phyloP scores from a whole-genome alignment of 306 rosid species.

The Corylus avellana region DNA sequence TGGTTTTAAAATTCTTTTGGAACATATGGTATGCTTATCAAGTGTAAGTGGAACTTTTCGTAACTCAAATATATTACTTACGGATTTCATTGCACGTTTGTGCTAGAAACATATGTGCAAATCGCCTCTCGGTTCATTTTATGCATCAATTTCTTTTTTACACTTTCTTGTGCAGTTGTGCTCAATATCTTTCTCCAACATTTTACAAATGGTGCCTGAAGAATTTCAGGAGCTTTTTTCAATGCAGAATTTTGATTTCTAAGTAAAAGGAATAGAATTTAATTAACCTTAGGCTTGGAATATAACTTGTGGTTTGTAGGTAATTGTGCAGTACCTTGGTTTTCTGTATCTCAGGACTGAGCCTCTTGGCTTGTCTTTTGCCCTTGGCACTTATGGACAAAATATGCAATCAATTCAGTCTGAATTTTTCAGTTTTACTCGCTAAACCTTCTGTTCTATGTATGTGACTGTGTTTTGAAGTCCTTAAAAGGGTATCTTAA shows the following conservation, averaged over 20 bases:
- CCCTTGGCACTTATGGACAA: neutral
- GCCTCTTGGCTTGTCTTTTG: neutral
- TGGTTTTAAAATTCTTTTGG: neutral
- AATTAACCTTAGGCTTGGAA: neutral
- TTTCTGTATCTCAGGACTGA: neutral
- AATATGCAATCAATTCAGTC: neutral
- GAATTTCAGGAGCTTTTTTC: neutral
- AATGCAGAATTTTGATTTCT: neutral
- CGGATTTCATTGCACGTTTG: neutral
- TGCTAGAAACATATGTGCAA: neutral
- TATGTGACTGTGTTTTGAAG: neutral
- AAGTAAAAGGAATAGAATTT: too few species aligned
- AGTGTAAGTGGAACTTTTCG: neutral
- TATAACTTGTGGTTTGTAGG: neutral
- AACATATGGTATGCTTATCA: conserved; percentile 3
- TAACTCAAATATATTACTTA: neutral
- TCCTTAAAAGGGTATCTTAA: neutral
- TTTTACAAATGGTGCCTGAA: neutral
- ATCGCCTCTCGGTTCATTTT: neutral
- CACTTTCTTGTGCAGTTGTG: too few species aligned
- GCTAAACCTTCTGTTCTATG: neutral
- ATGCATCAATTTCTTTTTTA: too few species aligned
- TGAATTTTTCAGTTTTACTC: too few species aligned
- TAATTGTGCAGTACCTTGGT: neutral
- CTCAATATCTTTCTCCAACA: neutral